Evolutionary conservation across 2,329 filamentous ascomycete genomes (phyloP), one percentile per base, ranked within the genome.

Genomic region (Emergomyces pasteurianus): DNA sequence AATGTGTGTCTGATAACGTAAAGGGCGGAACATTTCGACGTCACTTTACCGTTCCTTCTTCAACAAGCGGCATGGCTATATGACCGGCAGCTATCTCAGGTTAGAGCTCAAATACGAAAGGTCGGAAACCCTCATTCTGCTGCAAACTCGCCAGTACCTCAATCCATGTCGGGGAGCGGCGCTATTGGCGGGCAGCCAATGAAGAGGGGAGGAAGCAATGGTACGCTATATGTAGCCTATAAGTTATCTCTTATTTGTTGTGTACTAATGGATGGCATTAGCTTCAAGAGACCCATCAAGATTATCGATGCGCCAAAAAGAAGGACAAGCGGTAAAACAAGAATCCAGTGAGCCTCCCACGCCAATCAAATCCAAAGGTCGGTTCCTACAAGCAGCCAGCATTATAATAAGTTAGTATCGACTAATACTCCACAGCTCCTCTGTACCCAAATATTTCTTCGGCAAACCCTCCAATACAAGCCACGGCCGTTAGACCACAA

Each of bases 11-110:
- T 62, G 54, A 63, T 34, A 47, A 9, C 7, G 60, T 66, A 9
- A 66, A 88, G 87, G 70, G 90, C 89, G 54, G 79, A 83, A 58
- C 81, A 84, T 53, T 96, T 96, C 74, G 83, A 92, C 64, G 92
- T 96, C 23, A 87, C 89, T 31, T 84, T 95, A 61, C 83, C 90
- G 47, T 97, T 97, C 70, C 81, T 99, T 38, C 83, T 96, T 18
- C 90, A 96, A 71, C 91, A 99, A 75, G 91, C 91, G 64, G 91
- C 90, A 73, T 96, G 91, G 83, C 83, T 97, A 6, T 96, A 94
- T 70, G 92, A 97, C 72, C 83, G 89, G 58, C 90, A 97, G 76
- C 83, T 95, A 34, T 89, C 89, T 0, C 90, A 96, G 72, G 89
- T 97, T 55, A 85, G 90, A 66, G 91, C 89, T 23, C 91, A 96